Percentiles rank a stretch among this genome's conserved stretches.
These are phyloP conservation scores for Hygrophila difformis DNA, from an alignment of 257 asterid species.

Conservation along the genomic window DNA sequence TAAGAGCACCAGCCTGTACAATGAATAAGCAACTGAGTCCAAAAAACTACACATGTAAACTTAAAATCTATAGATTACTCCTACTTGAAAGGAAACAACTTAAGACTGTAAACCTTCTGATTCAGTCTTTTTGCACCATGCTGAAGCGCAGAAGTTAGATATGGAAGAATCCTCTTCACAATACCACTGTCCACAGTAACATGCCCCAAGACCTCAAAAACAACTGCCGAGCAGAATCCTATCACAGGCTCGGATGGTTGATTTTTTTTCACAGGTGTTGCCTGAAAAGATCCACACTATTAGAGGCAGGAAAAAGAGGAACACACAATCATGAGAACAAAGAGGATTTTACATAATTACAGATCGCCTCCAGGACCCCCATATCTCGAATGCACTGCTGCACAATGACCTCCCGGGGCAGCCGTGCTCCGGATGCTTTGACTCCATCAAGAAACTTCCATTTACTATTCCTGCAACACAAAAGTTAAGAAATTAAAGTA, in stretches of 20 bases:
- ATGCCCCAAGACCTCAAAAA: constrained; percentile 69
- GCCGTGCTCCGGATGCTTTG: constrained; percentile 73
- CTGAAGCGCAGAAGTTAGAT: constrained; percentile 57
- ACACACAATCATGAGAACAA: background rate
- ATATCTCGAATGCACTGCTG: constrained; percentile 67
- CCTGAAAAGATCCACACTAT: constrained; percentile 36
- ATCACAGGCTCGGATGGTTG: constrained; percentile 52
- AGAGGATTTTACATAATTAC: constrained; percentile 52
- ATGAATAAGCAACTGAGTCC: constrained; percentile 14
- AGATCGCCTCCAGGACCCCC: constrained; percentile 73
- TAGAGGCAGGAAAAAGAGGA: constrained; percentile 10
- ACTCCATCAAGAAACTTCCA: constrained; percentile 95
- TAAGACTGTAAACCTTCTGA: constrained; percentile 56
- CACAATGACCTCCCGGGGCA: constrained; percentile 73
- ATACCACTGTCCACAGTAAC: constrained; percentile 41
- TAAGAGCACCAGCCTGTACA: constrained; percentile 75
- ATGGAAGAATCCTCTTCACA: constrained; percentile 66
- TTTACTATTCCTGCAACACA: constrained; percentile 56
- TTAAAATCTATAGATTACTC: background rate
- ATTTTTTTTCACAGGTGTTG: constrained; percentile 46
- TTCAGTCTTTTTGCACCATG: constrained; percentile 38
- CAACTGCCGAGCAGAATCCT: constrained; percentile 73
- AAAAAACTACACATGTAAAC: background rate
- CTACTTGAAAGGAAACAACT: background rate
- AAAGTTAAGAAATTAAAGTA: constrained; percentile 13